A percentile compares a stretch with the other conserved stretches of the same genome.
These are phyloP conservation scores for Chlamydomonas incerta DNA, from an alignment of 139 green algal genomes.

Conservation along the genomic window DNA sequence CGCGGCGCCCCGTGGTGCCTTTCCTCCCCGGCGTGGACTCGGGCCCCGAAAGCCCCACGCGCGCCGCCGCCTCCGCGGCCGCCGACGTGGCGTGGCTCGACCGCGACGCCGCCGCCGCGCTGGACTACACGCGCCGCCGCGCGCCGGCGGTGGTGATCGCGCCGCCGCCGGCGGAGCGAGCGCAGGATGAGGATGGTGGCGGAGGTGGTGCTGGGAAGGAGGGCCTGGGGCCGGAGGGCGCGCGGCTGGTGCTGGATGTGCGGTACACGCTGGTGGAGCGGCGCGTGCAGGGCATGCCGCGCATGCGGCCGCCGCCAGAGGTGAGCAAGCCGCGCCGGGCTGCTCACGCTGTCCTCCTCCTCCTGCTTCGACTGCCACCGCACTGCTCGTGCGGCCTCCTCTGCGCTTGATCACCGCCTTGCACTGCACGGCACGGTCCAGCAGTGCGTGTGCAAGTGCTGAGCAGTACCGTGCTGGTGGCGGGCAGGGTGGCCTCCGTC, in stretches of 20 bases:
- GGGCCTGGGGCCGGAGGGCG: neutral
- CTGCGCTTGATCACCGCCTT: too few species aligned
- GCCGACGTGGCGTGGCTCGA: slow-evolving; percentile 22
- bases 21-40: neutral
- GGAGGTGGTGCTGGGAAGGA: neutral
- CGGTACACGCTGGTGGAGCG: slow-evolving; percentile 36
- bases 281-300: slow-evolving; percentile 21
- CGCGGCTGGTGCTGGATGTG: neutral
- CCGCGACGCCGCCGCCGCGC: slow-evolving; percentile 6
- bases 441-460: too few species aligned
- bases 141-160: slow-evolving; percentile 1
- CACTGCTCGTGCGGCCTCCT: too few species aligned
- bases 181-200: neutral
- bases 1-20: neutral
- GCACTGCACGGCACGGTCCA: too few species aligned
- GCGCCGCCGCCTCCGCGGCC: neutral
- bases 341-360: too few species aligned
- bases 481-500: too few species aligned
- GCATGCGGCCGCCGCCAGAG: slow-evolving; percentile 24
- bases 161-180: neutral
- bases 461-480: too few species aligned
- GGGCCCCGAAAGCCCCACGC: neutral
- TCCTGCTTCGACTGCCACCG: too few species aligned
- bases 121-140: slow-evolving; percentile 25
- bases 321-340: neutral